phyloP scores from a whole-genome alignment of 352 stramenopile genomes.

The Thraustochytrium sp. region DNA sequence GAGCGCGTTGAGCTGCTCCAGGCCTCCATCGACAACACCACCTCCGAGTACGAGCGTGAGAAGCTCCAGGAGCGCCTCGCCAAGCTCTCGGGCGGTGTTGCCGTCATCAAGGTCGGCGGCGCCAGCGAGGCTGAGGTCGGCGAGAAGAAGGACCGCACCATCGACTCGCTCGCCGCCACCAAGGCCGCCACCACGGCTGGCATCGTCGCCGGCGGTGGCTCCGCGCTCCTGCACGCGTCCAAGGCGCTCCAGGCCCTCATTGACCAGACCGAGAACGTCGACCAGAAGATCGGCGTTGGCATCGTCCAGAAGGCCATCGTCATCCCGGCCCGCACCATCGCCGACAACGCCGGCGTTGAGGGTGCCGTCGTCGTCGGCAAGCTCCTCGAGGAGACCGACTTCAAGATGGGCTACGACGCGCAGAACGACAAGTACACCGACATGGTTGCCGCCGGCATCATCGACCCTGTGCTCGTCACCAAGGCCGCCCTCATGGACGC shows the following conservation, averaged over 20 bases:
- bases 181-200: constrained; percentile 96
- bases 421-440: constrained; percentile 93
- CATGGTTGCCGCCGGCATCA: constrained; percentile 95
- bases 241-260: constrained; percentile 70
- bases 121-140: constrained; percentile 96
- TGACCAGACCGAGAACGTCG: constrained; percentile 49
- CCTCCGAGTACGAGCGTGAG: constrained; percentile 99
- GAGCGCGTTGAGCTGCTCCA: constrained; percentile 93
- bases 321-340: constrained; percentile 91
- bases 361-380: constrained; percentile 97
- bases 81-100: constrained; percentile 96
- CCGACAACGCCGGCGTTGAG: constrained; percentile 95
- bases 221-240: constrained; percentile 91
- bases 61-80: constrained; percentile 99
- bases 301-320: constrained; percentile 76
- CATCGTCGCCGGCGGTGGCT: constrained; percentile 96
- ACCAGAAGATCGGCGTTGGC: constrained; percentile 49
- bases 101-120: constrained; percentile 98
- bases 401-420: constrained; percentile 93
- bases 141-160: constrained; percentile 99
- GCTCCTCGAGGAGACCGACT: constrained; percentile 88
- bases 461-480: constrained; percentile 89
- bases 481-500: constrained; percentile 96
- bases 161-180: constrained; percentile 99
- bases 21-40: constrained; percentile 87